Base-by-base conservation (phyloP, 257 asterid species). In the Asclepias syriaca region DNA sequence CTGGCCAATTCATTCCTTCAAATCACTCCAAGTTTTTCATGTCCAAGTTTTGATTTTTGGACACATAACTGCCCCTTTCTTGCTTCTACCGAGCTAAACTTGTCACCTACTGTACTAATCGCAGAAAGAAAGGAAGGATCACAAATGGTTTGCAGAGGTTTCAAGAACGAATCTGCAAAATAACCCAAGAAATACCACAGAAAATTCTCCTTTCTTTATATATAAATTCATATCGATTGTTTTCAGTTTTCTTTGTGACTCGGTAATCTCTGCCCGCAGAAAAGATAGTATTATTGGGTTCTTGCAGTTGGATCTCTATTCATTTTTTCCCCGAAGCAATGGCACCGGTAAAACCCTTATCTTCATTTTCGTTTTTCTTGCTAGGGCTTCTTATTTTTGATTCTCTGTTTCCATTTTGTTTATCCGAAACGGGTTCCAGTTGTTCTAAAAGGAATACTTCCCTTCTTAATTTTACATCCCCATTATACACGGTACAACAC, bases 401-500 rank as follows among this genome's bases (percentile, higher is more conserved):
- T 65, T 72, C 22, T 70, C 65, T 77, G 77, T 72, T 87, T 68
- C 77, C 34, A 53, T 64, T 79, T 69, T 82, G 88, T 24, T 5
- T 72, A 77, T 82, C 90, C 79, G 95, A 86, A 82, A 87, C 85
- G 78, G 90, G 78, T 72, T 54, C 56, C 55, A 82, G 34, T 19
- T 95, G 99, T 78, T 67, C 88, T 18, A 78, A 74, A 65, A 84
- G 86, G 79, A 85, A 84, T 34, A 72, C 90, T 76, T 79, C 92
- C 37, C 83, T 87, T 3, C 64, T 83, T 74, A 90, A 95, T 85
- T 87, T 84, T 87, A 87, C 93, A 49, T 89, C 96, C 64, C 88
- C 87, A 74, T 92, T 95, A 80, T 75, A 82, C 77, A 88, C 90
- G 96, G 93, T 82, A n/a, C 99, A 95, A 74, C 99, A 95, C 81